Percentiles rank a stretch among this genome's conserved stretches.
Conservation (phyloP, 176 grass and related monocot genomes). For the Pontederia paniculata region DNA sequence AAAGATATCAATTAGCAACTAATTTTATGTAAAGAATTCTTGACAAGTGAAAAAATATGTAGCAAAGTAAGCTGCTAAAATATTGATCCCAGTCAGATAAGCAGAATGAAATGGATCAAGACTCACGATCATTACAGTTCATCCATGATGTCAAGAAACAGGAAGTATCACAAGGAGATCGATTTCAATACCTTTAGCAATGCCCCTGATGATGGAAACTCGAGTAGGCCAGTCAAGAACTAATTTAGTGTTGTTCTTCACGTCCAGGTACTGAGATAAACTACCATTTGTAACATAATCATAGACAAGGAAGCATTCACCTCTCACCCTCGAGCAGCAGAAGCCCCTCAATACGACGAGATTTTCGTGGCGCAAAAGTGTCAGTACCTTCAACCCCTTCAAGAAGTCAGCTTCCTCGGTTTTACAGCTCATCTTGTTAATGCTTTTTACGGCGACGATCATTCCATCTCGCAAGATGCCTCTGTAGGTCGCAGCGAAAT, state of each 20-base stretch:
- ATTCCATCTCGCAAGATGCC: slow-evolving; percentile 72
- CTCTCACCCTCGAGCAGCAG: slow-evolving; percentile 79
- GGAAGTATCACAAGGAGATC: not conserved
- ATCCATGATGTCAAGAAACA: not conserved
- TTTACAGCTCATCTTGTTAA: slow-evolving; percentile 93
- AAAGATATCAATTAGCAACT: too few species aligned
- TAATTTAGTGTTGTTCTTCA: slow-evolving; percentile 27
- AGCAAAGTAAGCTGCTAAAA: too few species aligned
- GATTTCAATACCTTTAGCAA: slow-evolving; percentile 57
- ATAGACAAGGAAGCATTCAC: slow-evolving; percentile 83
- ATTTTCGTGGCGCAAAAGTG: slow-evolving; percentile 66
- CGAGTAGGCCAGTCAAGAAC: slow-evolving; percentile 82
- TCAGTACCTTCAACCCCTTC: slow-evolving; percentile 71
- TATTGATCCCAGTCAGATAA: too few species aligned
- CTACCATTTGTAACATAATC: slow-evolving; percentile 72
- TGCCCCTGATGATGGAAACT: slow-evolving; percentile 73
- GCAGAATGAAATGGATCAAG: too few species aligned
- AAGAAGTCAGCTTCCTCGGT: slow-evolving; percentile 87
- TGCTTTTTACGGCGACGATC: slow-evolving; percentile 69
- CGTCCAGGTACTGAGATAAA: slow-evolving; percentile 45
- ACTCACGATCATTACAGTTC: too few species aligned
- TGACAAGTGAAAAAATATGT: too few species aligned
- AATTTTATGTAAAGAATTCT: too few species aligned
- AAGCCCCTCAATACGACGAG: slow-evolving; percentile 70
- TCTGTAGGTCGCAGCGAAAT: slow-evolving; percentile 63